Evolutionary conservation across 371 early-diverging fungal species (phyloP).

Genomic region (Circinella umbellata): DNA sequence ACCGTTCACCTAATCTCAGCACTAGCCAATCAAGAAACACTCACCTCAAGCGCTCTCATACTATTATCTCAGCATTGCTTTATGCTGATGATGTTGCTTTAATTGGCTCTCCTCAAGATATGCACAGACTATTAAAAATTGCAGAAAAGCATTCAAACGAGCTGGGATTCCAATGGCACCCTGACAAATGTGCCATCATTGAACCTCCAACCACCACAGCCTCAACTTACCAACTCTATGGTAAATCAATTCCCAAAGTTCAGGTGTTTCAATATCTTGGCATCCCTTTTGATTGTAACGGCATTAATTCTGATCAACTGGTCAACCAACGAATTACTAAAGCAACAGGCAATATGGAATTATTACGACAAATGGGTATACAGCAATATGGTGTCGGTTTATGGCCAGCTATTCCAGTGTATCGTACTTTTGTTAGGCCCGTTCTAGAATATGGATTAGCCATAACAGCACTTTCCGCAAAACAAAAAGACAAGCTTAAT

Average conservation of each 20-base stretch:
- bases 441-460: too few species aligned
- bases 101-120: too few species aligned
- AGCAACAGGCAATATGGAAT: conserved; percentile 8
- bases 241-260: not conserved
- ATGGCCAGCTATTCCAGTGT: conserved; percentile 11
- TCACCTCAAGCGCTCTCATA: too few species aligned
- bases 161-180: too few species aligned
- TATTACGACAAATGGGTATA: conserved; percentile 9
- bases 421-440: conserved; percentile 15
- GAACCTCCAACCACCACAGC: not conserved
- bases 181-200: too few species aligned
- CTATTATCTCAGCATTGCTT: not conserved
- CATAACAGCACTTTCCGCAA: too few species aligned
- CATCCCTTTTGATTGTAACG: conserved; percentile 2
- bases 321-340: not conserved
- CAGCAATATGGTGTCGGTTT: not conserved
- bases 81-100: too few species aligned
- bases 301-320: not conserved
- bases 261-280: conserved; percentile 15
- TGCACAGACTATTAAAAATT: too few species aligned
- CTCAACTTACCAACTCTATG: not conserved
- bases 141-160: too few species aligned
- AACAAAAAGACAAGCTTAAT: too few species aligned
- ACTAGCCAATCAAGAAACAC: too few species aligned
- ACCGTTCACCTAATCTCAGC: too few species aligned